Evolutionary conservation across 2,329 filamentous ascomycete genomes (phyloP).

Genomic region (Hysterium pulicare): DNA sequence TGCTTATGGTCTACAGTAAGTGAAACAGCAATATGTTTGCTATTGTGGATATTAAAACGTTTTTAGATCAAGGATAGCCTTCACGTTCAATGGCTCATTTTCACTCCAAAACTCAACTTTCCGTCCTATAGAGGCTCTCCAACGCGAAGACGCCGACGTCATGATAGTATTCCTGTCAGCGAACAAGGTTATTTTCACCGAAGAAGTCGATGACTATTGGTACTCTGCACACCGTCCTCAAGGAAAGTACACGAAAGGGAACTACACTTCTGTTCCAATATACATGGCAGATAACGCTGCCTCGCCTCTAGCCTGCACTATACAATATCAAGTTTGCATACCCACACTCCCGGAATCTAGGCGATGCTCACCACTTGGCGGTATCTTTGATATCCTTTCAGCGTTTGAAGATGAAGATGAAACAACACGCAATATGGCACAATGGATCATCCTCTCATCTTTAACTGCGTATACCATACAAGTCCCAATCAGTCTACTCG

Average conservation of each 20-base stretch:
- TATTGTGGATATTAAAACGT: too few species aligned
- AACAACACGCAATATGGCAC: neutral
- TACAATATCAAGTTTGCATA: neutral
- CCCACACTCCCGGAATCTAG: too few species aligned
- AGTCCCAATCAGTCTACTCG: neutral
- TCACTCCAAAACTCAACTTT: too few species aligned
- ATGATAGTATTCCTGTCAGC: neutral
- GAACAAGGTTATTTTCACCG: neutral
- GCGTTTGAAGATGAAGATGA: neutral
- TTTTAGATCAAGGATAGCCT: too few species aligned
- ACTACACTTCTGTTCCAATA: neutral
- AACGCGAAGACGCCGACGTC: neutral
- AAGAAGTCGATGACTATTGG: neutral
- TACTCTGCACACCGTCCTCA: neutral
- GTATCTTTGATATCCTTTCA: neutral
- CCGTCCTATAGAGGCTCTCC: neutral
- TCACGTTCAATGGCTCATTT: too few species aligned
- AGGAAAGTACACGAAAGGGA: too few species aligned
- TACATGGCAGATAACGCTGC: neutral
- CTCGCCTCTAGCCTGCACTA: neutral
- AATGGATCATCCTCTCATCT: neutral
- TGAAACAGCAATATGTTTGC: too few species aligned
- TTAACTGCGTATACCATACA: neutral
- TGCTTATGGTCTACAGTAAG: too few species aligned
- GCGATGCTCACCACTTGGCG: neutral